Percentiles rank a stretch among this genome's conserved stretches.
These are phyloP conservation scores for barrel medic (Medicago truncatula) DNA, from an alignment of 306 rosid genomes.

Conservation along the genomic window DNA sequence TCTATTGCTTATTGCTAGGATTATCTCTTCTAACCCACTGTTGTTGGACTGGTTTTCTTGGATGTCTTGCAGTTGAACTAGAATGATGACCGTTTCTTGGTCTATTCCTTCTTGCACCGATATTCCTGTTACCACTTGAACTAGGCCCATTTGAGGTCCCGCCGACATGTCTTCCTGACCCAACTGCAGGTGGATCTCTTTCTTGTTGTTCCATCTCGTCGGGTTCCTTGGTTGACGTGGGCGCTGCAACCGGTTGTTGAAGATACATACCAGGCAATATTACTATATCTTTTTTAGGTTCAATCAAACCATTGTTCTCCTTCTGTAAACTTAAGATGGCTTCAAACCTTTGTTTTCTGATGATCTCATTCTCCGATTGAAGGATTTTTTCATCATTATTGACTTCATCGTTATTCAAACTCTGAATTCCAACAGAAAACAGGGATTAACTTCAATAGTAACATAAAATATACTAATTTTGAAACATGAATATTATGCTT, in stretches of 20 bases:
- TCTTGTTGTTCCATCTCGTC: conserved; percentile 43
- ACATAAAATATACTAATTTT: background rate
- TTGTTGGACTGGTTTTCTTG: conserved; percentile 58
- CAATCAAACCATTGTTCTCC: conserved; percentile 71
- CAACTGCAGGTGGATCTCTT: conserved; percentile 33
- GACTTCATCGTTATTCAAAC: conserved; percentile 41
- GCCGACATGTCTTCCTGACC: conserved; percentile 41
- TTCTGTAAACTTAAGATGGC: conserved; percentile 64
- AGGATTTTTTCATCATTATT: conserved; percentile 49
- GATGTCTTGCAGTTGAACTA: conserved; percentile 45
- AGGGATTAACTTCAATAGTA: conserved; percentile 14
- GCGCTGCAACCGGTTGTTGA: conserved; percentile 46
- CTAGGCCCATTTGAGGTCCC: conserved; percentile 42
- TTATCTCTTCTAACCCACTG: conserved; percentile 66
- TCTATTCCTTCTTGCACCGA: conserved; percentile 43
- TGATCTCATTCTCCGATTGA: conserved; percentile 60
- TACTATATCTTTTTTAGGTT: conserved; percentile 60
- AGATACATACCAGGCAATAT: conserved; percentile 78
- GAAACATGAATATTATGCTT: conserved; percentile 2
- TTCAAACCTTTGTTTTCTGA: conserved; percentile 66
- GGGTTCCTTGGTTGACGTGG: conserved; percentile 43
- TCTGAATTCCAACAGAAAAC: conserved; percentile 52
- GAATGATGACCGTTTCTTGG: conserved; percentile 38
- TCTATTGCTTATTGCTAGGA: conserved; percentile 43
- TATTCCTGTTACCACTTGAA: conserved; percentile 44